phyloP scores from a whole-genome alignment of 768 basidiomycete species.

The Suillus lakei region DNA sequence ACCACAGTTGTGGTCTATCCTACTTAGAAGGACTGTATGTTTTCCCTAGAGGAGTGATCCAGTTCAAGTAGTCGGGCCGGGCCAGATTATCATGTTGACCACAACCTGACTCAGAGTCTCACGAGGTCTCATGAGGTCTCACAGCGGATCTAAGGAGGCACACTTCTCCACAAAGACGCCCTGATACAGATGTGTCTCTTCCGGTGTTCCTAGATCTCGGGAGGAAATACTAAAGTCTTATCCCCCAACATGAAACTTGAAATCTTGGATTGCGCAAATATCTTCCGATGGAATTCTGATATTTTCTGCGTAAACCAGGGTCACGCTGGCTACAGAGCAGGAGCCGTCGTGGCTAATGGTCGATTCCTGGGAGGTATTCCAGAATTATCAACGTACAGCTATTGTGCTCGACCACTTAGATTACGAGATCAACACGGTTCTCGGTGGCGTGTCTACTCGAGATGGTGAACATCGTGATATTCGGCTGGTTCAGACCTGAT shows the following conservation, averaged over 20 bases:
- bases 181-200: background rate
- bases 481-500: constrained; percentile 96
- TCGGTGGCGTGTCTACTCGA: constrained; percentile 76
- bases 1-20: background rate
- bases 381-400: constrained; percentile 93
- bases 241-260: constrained; percentile 13
- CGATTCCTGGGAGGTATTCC: constrained; percentile 98
- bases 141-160: background rate
- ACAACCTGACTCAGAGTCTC: background rate
- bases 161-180: background rate
- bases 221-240: constrained; percentile 7
- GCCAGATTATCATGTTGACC: background rate
- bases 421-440: constrained; percentile 85
- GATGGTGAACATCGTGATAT: constrained; percentile 77
- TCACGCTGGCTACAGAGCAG: constrained; percentile 84
- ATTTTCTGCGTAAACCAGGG: constrained; percentile 49
- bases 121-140: background rate
- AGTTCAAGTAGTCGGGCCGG: background rate
- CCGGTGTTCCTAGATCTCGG: constrained; percentile 12
- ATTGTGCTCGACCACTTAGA: constrained; percentile 98
- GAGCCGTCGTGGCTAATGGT: constrained; percentile 96
- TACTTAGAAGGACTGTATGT: background rate
- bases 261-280: background rate
- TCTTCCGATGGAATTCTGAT: constrained; percentile 22
- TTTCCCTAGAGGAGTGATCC: background rate